A percentile compares a stretch with the other conserved stretches of the same genome.
Conservation (phyloP, 1,139 yeast genomes). For the Scheffersomyces cryptocercus region DNA sequence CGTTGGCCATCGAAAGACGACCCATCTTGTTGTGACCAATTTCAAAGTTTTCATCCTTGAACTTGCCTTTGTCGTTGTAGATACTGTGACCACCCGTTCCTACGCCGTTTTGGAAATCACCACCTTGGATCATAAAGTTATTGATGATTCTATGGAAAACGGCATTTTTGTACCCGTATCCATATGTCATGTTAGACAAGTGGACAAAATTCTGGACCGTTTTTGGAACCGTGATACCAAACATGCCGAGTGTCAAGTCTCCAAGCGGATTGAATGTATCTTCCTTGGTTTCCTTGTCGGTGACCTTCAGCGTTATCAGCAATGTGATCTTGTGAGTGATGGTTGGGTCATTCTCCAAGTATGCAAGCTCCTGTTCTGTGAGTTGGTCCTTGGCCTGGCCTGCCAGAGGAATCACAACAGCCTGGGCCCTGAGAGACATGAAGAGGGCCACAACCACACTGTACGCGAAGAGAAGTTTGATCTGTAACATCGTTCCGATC, state of each 20-base stretch:
- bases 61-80: conserved; percentile 24
- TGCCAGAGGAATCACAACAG: not conserved
- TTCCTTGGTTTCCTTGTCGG: not conserved
- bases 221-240: conserved; percentile 31
- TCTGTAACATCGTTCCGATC: no score
- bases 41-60: conserved; percentile 40
- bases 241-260: conserved; percentile 19
- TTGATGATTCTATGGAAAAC: conserved; percentile 40
- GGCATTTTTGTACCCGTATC: conserved; percentile 35
- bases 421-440: no score
- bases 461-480: no score
- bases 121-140: conserved; percentile 44
- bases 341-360: conserved; percentile 12
- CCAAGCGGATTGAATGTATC: conserved; percentile 11
- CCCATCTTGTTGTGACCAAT: conserved; percentile 39
- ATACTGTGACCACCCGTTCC: conserved; percentile 37
- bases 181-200: conserved; percentile 31
- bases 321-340: conserved; percentile 16
- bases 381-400: not conserved
- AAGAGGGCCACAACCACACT: no score
- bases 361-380: conserved; percentile 11
- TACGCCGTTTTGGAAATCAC: conserved; percentile 28
- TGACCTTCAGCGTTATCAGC: conserved; percentile 8
- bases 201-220: conserved; percentile 42
- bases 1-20: conserved; percentile 45